Conservation (phyloP, 768 basidiomycete genomes). For the Guyanaporus albipodus region DNA sequence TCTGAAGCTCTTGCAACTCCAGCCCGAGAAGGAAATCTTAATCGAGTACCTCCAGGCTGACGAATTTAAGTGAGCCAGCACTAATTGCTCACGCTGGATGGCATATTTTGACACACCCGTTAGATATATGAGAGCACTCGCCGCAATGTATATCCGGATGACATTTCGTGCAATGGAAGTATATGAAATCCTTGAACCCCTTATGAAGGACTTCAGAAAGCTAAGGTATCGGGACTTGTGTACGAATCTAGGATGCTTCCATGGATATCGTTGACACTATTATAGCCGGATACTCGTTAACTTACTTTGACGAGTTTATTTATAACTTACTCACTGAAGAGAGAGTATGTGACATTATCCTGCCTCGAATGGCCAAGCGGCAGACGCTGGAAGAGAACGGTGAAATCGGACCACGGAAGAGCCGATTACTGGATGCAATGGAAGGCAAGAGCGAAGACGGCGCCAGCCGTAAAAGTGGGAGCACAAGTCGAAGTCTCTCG, state of each 20-base stretch:
- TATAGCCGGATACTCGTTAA: conserved; percentile 79
- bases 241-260: conserved; percentile 35
- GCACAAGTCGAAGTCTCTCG: conserved; percentile 27
- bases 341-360: conserved; percentile 92
- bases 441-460: conserved; percentile 60
- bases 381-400: conserved; percentile 88
- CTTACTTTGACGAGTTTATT: conserved; percentile 90
- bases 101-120: neutral
- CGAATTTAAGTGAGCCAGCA: conserved; percentile 87
- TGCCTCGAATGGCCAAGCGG: conserved; percentile 85
- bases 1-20: conserved; percentile 92
- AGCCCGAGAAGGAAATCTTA: conserved; percentile 96
- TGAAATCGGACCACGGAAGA: conserved; percentile 81
- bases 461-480: conserved; percentile 41
- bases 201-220: conserved; percentile 92
- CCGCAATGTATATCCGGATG: conserved; percentile 92
- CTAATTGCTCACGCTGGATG: neutral
- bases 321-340: conserved; percentile 83
- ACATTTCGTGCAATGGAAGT: conserved; percentile 89
- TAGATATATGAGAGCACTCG: conserved; percentile 91
- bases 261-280: neutral
- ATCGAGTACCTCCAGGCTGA: conserved; percentile 94
- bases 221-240: conserved; percentile 77
- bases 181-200: conserved; percentile 89
- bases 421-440: conserved; percentile 84